Evolutionary conservation across 2,329 filamentous ascomycete genomes (phyloP).

Genomic region (Clathrospora elynae): DNA sequence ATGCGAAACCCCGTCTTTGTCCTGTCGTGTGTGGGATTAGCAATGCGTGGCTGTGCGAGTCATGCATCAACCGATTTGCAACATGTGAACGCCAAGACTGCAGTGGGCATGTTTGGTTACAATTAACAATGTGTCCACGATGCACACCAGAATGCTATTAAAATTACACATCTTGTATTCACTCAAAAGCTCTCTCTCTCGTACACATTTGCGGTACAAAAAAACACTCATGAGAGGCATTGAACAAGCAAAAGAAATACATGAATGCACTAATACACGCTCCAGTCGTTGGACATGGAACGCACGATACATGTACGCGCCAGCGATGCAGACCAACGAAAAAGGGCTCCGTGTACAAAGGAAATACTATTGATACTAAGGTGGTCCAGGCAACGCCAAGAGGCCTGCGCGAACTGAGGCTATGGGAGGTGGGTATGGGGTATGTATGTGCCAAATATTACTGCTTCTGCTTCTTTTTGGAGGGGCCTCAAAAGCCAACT

Average conservation of each 20-base stretch:
- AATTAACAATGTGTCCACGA: too few species aligned
- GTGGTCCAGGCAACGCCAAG: not conserved
- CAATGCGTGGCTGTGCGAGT: constrained; percentile 24
- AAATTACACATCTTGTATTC: too few species aligned
- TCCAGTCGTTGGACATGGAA: constrained; percentile 19
- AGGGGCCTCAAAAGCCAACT: too few species aligned
- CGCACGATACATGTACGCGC: constrained; percentile 25
- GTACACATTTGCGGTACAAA: constrained; percentile 8
- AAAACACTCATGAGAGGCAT: not conserved
- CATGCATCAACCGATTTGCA: constrained; percentile 14
- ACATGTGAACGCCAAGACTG: constrained; percentile 37
- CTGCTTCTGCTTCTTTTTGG: constrained; percentile 33
- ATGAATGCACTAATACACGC: constrained; percentile 26
- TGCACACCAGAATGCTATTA: too few species aligned
- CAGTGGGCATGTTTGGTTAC: constrained; percentile 2
- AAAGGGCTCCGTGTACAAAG: constrained; percentile 35
- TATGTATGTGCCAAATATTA: constrained; percentile 43
- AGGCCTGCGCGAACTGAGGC: constrained; percentile 7
- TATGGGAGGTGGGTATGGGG: constrained; percentile 19
- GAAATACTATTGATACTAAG: constrained; percentile 36
- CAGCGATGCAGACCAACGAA: constrained; percentile 39
- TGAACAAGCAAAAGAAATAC: constrained; percentile 10
- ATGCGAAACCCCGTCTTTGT: constrained; percentile 3
- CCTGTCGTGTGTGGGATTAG: constrained; percentile 21
- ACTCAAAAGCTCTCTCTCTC: too few species aligned